phyloP scores from a whole-genome alignment of 176 grass and related monocot species.

The Pontederia crassipes region DNA sequence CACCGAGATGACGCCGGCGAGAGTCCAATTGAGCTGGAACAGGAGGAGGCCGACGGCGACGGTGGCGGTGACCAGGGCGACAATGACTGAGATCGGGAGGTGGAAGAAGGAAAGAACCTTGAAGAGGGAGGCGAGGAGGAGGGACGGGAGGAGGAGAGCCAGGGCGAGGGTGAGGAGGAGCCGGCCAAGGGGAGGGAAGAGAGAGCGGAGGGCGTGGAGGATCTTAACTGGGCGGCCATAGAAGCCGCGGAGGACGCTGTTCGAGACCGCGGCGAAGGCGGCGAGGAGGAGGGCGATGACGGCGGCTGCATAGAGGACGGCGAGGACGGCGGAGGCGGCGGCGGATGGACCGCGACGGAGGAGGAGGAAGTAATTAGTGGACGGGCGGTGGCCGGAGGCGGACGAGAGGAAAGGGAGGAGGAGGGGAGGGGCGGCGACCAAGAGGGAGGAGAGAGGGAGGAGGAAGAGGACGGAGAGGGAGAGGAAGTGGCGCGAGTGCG shows the following conservation, averaged over 20 bases:
- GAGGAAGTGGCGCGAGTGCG: constrained; percentile 27
- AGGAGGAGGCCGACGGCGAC: neutral
- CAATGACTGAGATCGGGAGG: neutral
- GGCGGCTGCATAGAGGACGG: neutral
- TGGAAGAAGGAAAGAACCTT: constrained; percentile 2
- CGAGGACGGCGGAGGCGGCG: neutral
- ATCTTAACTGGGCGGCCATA: constrained; percentile 36
- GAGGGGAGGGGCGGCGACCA: neutral
- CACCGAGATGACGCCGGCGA: constrained; percentile 18
- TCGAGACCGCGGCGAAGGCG: constrained; percentile 16
- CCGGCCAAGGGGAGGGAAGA: constrained; percentile 18
- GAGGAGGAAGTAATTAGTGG: neutral
- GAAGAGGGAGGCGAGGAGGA: constrained; percentile 13
- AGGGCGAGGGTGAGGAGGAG: constrained; percentile 10
- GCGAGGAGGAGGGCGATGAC: constrained; percentile 6
- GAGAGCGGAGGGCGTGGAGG: constrained; percentile 23
- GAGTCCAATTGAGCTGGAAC: constrained; percentile 12
- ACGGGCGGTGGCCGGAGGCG: neutral
- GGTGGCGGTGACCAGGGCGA: constrained; percentile 8
- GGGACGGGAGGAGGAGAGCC: constrained; percentile 4
- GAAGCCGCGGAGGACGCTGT: constrained; percentile 26
- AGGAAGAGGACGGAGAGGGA: constrained; percentile 14
- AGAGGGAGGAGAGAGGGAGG: constrained; percentile 10
- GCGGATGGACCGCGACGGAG: neutral
- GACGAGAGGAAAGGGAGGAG: neutral